Conservation (phyloP, 768 basidiomycete species). For the Neoboletus subvelutipes region DNA sequence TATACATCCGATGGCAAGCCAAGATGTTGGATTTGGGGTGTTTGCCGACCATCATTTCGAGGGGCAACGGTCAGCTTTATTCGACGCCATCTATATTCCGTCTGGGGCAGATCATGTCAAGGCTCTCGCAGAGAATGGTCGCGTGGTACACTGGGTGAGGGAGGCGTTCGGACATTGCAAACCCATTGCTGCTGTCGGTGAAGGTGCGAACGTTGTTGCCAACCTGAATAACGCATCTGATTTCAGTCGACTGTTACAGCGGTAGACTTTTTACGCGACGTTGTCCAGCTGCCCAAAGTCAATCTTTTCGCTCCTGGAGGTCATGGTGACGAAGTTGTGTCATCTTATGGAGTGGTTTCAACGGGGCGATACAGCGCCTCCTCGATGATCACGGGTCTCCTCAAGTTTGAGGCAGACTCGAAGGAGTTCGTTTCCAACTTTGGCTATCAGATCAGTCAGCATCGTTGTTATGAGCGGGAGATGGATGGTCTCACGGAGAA, state of each 20-base stretch:
- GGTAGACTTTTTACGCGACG: slow-evolving; percentile 46
- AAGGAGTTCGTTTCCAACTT: slow-evolving; percentile 60
- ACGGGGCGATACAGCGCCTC: slow-evolving; percentile 48
- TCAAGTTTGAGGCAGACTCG: slow-evolving; percentile 44
- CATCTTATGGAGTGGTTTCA: slow-evolving; percentile 64
- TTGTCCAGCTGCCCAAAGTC: slow-evolving; percentile 47
- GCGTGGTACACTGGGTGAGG: slow-evolving; percentile 77
- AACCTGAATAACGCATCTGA: not conserved
- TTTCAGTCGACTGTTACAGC: slow-evolving; percentile 32
- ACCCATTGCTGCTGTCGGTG: slow-evolving; percentile 74
- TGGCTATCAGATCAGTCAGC: slow-evolving; percentile 62
- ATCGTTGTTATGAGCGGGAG: slow-evolving; percentile 65
- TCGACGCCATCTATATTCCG: slow-evolving; percentile 80
- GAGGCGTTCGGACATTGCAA: slow-evolving; percentile 90
- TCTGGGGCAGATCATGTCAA: slow-evolving; percentile 64
- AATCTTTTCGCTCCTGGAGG: slow-evolving; percentile 35
- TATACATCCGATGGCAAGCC: slow-evolving; percentile 34
- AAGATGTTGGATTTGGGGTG: slow-evolving; percentile 32
- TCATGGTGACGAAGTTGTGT: slow-evolving; percentile 39
- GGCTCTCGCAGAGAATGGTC: slow-evolving; percentile 58
- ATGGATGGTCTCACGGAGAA: slow-evolving; percentile 50
- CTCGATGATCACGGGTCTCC: slow-evolving; percentile 39
- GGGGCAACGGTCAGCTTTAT: slow-evolving; percentile 77
- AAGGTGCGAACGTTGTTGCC: slow-evolving; percentile 35
- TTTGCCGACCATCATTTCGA: slow-evolving; percentile 72